These are phyloP conservation scores for Trichosporon faecale DNA, from an alignment of 1,284 basidiomycete species.

Conservation along the genomic window DNA sequence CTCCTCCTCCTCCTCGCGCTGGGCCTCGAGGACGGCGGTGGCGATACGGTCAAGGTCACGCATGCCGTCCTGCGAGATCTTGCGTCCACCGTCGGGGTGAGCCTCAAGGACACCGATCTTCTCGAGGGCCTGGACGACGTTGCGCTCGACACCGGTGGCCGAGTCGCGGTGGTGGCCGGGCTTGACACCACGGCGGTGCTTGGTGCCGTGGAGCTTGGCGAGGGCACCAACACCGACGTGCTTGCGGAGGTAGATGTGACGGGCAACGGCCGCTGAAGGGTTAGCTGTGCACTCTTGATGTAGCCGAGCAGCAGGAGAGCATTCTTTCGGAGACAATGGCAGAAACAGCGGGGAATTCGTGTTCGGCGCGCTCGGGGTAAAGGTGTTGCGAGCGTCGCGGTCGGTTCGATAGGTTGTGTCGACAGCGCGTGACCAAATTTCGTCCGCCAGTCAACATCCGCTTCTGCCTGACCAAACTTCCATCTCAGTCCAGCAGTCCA, in stretches of 20 bases:
- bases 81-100: slow-evolving; percentile 87
- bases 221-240: slow-evolving; percentile 92
- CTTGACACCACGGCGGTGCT: slow-evolving; percentile 90
- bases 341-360: background rate
- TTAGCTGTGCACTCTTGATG: background rate
- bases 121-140: slow-evolving; percentile 92
- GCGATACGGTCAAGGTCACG: slow-evolving; percentile 97
- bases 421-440: background rate
- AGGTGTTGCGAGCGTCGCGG: background rate
- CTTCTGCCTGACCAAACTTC: background rate
- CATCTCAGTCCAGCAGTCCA: background rate
- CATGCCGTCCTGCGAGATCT: slow-evolving; percentile 91
- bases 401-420: background rate
- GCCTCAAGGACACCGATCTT: slow-evolving; percentile 98
- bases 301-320: background rate
- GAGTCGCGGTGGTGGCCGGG: slow-evolving; percentile 90
- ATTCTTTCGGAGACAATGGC: background rate
- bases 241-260: slow-evolving; percentile 99
- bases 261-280: slow-evolving; percentile 80
- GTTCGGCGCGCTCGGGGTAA: background rate
- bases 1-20: slow-evolving; percentile 77
- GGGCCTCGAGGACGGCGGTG: slow-evolving; percentile 86
- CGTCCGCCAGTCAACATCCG: background rate
- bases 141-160: slow-evolving; percentile 83
- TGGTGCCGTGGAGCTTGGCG: slow-evolving; percentile 93